Evolutionary conservation across 192 early-diverging fungal genomes (phyloP).

Genomic region (Coemansia sp.): DNA sequence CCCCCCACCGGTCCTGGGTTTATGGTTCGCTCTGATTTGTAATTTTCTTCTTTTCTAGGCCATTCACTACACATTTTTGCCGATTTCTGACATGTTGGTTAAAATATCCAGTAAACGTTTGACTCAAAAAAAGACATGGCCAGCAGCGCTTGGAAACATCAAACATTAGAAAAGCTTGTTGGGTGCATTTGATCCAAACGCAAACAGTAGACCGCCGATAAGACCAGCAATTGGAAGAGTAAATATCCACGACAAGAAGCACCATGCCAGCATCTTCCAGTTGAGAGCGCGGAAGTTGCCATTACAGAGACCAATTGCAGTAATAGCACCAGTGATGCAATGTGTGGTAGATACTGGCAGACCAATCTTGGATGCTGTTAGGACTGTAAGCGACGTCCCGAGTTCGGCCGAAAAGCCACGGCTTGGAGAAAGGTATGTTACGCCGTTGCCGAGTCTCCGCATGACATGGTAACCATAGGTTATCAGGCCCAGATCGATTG

Average conservation of each 20-base stretch:
- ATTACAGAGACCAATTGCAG: constrained; percentile 72
- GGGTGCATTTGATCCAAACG: constrained; percentile 59
- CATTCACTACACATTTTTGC: constrained; percentile 2
- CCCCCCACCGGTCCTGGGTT: constrained; percentile 94
- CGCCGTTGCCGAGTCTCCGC: constrained; percentile 76
- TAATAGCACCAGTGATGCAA: constrained; percentile 77
- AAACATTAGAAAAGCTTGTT: constrained; percentile 22
- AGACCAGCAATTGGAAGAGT: constrained; percentile 73
- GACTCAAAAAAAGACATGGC: background rate
- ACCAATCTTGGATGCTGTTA: constrained; percentile 74
- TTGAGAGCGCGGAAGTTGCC: constrained; percentile 65
- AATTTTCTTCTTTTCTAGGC: constrained; percentile 26
- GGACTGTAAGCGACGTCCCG: constrained; percentile 70
- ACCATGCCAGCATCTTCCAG: constrained; percentile 69
- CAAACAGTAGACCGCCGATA: constrained; percentile 63
- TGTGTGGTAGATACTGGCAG: constrained; percentile 83
- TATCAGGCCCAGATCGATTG: constrained; percentile 73
- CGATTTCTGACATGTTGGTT: background rate
- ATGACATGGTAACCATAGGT: constrained; percentile 78
- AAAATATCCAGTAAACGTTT: background rate
- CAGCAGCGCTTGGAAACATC: no score
- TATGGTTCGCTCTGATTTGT: constrained; percentile 75
- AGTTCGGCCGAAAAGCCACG: constrained; percentile 80
- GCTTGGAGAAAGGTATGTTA: constrained; percentile 77
- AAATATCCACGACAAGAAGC: constrained; percentile 69